A percentile compares a stretch with the other conserved stretches of the same genome.
Evolutionary conservation across 768 basidiomycete genomes (phyloP).

Genomic region (Phaeotremella skinneri): DNA sequence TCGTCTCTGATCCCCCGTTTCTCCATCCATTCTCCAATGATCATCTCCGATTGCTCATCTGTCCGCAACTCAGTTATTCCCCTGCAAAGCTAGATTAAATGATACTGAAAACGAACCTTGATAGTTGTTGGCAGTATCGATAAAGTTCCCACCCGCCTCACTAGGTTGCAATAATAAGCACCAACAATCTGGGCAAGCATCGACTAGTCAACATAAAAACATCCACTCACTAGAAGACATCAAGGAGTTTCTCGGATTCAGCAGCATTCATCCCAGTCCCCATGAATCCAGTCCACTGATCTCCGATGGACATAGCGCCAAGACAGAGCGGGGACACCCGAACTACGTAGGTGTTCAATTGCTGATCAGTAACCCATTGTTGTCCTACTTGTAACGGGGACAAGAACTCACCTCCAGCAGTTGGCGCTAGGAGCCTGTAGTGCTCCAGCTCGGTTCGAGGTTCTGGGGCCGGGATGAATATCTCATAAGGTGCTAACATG

Average conservation of each 20-base stretch:
- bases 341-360: conserved; percentile 20
- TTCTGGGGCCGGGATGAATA: conserved; percentile 2
- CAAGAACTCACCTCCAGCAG: conserved; percentile 40
- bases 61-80: conserved; percentile 51
- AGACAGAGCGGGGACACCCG: conserved; percentile 54
- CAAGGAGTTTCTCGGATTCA: conserved; percentile 30
- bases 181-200: neutral
- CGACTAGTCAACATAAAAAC: neutral
- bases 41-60: conserved; percentile 60
- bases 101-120: conserved; percentile 22
- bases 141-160: conserved; percentile 57
- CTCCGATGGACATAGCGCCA: conserved; percentile 54
- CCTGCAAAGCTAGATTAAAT: neutral
- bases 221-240: conserved; percentile 16
- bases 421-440: conserved; percentile 50
- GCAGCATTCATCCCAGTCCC: conserved; percentile 27
- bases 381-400: conserved; percentile 6
- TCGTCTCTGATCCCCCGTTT: conserved; percentile 55
- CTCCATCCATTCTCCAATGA: conserved; percentile 59
- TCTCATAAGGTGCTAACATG: too few relatives aligned
- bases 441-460: conserved; percentile 40
- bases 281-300: conserved; percentile 51
- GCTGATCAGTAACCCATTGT: neutral
- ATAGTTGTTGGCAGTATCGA: conserved; percentile 58
- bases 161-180: conserved; percentile 14